Base-by-base conservation (phyloP, 202 grass and related monocot species). In the Bolboschoenoplectus hybrid region DNA sequence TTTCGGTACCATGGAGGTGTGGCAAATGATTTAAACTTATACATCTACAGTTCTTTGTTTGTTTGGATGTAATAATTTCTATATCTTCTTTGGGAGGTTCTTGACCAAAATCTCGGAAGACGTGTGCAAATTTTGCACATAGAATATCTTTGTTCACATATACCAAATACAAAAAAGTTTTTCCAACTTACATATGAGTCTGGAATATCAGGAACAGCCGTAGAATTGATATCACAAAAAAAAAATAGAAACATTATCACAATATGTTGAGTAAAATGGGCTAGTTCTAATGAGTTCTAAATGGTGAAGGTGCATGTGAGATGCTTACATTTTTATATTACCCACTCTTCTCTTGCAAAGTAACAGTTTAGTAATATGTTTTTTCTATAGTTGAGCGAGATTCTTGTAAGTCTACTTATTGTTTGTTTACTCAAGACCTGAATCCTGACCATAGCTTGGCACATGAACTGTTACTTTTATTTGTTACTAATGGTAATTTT, bases 1-100 rank as follows among this genome's bases (percentile, higher is more conserved):
- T 89, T 88, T 85, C 57, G 80, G 76, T 88, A 88, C 87, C 87
- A 82, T 82, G 89, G 92, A 86, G 90, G 91, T 95, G 87, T 74
- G 78, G 46, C n/a, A 47, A 72, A 87, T 64, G 4, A 49, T 56
- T 74, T 78, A 82, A 50, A 35, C 57, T 47, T 47, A 13, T 65
- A 34, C 45, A 19, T 71, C 16, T 85, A 68, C 16, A 17, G 20
- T 73, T 75, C 35, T 58, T 47, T 88, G 51, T 85, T 84, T 83
- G 82, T 81, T 58, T 93, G 83, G 38, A 13, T 44, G 5, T 50
- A 74, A 74, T 3, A 79, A 39, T 39, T 41, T 58, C 0, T 79
- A n/a, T 79, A 9, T 19, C 35, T n/a, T 7, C 75, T n/a, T 79
- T 2, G 34, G 14, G 53, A 79, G 75, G 52, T 58, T 45, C 38